Evolutionary conservation across 306 rosid genomes (phyloP).

Genomic region (Lupinus albus): DNA sequence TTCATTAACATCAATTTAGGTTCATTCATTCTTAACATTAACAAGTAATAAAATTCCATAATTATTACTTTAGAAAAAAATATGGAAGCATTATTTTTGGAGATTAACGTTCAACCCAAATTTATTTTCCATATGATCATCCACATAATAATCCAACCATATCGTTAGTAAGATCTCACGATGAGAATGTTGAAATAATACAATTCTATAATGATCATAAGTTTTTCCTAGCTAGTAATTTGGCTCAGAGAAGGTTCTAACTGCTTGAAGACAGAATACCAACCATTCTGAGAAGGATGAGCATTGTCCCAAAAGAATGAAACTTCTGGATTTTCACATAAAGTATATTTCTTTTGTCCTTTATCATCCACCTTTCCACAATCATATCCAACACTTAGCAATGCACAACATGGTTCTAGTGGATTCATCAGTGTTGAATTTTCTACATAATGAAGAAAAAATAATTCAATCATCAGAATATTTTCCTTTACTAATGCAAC

Average conservation of each 20-base stretch:
- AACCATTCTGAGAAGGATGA: conserved; percentile 49
- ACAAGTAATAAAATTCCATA: too few species aligned
- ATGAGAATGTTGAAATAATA: too few species aligned
- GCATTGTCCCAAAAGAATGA: conserved; percentile 49
- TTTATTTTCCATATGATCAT: too few species aligned
- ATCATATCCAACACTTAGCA: neutral
- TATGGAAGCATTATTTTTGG: too few species aligned
- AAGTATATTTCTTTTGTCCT: conserved; percentile 32
- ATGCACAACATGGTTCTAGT: conserved; percentile 42
- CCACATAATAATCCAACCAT: too few species aligned
- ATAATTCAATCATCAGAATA: neutral
- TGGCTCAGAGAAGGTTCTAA: conserved; percentile 2
- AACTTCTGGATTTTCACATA: conserved; percentile 38
- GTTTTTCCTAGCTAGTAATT: too few species aligned
- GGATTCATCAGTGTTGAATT: conserved; percentile 45
- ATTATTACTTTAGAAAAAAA: too few species aligned
- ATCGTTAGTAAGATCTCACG: too few species aligned
- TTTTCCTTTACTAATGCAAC: neutral
- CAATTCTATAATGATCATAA: too few species aligned
- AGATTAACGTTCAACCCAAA: too few species aligned
- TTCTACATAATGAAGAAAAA: neutral
- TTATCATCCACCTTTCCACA: conserved; percentile 42
- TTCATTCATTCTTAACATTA: too few species aligned
- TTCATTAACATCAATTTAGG: too few species aligned
- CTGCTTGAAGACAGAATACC: neutral